Base-by-base conservation (phyloP, 2,329 filamentous ascomycete species). In the Talaromyces sp. region DNA sequence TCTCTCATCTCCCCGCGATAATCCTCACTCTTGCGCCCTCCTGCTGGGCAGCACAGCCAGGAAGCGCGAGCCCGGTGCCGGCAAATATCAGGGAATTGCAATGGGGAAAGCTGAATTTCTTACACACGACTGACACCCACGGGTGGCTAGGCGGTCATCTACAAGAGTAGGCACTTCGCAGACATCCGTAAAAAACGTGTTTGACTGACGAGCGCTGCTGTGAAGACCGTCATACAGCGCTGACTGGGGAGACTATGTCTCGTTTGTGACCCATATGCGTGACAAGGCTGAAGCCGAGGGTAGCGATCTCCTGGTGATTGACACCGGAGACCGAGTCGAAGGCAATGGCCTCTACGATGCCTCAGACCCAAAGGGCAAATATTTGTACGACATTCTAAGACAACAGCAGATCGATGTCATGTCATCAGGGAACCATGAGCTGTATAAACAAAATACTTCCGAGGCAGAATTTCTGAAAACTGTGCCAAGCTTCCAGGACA, bases 201-300 rank as follows among this genome's bases (percentile, higher is more conserved):
- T 30, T 30, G 33, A 53, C 51, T 59, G 25, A 59, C 33, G 13
- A 5, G 25, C 9, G 59, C 59, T 49, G 28, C 27, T 17, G 3
- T 49, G 30, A 64, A 92, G 89, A 78, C 83, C 92, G 2, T 93
- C 95, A 63, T 99, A 96, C 76, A 93, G 91, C 7, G 93, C 92
- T 54, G 95, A 99, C 75, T 98, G 95, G 92, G 95, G 95, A 62
- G 95, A 99, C 77, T 99, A 98, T 76, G 84, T 98, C 69, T 97
- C 93, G 7, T 97, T 99, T 72, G 86, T 92, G 36, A 82, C 88
- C 39, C 92, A 93, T 72, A 86, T 99, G 82, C 89, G 86, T 60
- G 83, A 86, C 66, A 88, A 85, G 71, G 92, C 92, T 60, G 90
- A 97, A 70, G 84, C 86, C 1, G 82, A 88, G 58, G 92, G 92